phyloP scores from a whole-genome alignment of 805 yeast species.

The Yarrowia osloensis region DNA sequence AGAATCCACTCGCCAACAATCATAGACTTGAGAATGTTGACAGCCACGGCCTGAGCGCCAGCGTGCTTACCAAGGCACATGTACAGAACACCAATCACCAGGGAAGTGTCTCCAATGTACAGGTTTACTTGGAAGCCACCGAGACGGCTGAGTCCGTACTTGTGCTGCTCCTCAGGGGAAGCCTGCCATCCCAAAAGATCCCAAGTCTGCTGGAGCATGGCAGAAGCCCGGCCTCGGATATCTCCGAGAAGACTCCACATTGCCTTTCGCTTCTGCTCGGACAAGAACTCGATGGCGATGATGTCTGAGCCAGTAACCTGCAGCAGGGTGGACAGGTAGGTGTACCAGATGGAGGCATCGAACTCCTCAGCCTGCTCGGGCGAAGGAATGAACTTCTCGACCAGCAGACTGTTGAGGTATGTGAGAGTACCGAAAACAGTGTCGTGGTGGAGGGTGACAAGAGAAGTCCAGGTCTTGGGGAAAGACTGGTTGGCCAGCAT shows the following conservation, averaged over 20 bases:
- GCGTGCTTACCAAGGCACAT: conserved; percentile 69
- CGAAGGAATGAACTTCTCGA: conserved; percentile 55
- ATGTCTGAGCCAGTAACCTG: conserved; percentile 67
- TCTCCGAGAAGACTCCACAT: conserved; percentile 64
- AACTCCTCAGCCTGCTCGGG: conserved; percentile 53
- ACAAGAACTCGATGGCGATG: conserved; percentile 65
- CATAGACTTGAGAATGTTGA: conserved; percentile 68
- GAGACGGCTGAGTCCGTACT: conserved; percentile 62
- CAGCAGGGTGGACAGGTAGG: conserved; percentile 58
- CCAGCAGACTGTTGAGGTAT: conserved; percentile 52
- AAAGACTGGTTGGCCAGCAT: conserved; percentile 39
- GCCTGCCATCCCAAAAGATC: conserved; percentile 67
- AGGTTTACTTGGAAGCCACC: conserved; percentile 75
- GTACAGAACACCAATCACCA: conserved; percentile 64
- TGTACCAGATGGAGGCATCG: conserved; percentile 68
- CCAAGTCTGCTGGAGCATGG: conserved; percentile 66
- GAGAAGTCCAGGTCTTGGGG: conserved; percentile 68
- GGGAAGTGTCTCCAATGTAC: conserved; percentile 53
- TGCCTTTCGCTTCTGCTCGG: conserved; percentile 72
- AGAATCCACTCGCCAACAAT: conserved; percentile 65
- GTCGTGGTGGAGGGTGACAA: conserved; percentile 43
- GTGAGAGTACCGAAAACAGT: conserved; percentile 40
- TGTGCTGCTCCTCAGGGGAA: conserved; percentile 52
- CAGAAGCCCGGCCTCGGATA: conserved; percentile 60
- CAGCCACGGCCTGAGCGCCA: conserved; percentile 62